These are phyloP conservation scores for Pinguiococcus pyrenoidosus DNA, from an alignment of 108 stramenopile genomes.

Conservation along the genomic window DNA sequence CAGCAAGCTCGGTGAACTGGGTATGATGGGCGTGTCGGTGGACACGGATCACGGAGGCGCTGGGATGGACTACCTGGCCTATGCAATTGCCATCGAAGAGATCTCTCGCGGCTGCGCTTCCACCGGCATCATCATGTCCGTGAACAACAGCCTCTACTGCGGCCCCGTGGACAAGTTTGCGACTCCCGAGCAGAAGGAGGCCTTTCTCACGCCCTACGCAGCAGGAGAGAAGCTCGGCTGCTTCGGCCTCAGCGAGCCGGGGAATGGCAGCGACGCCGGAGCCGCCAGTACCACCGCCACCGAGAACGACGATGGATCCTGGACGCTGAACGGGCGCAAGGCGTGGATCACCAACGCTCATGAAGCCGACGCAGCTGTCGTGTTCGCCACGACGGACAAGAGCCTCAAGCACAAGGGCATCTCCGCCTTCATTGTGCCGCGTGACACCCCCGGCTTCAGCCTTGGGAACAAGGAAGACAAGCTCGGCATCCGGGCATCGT, in stretches of 20 bases:
- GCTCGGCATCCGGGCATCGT: conserved; percentile 83
- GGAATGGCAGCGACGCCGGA: conserved; percentile 71
- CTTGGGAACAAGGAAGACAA: conserved; percentile 95
- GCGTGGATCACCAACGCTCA: conserved; percentile 97
- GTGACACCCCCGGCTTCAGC: conserved; percentile 64
- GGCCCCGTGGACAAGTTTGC: conserved; percentile 81
- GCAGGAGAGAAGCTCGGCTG: conserved; percentile 51
- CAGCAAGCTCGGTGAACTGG: conserved; percentile 66
- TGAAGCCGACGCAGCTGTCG: conserved; percentile 71
- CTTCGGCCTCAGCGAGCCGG: conserved; percentile 64
- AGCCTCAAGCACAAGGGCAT: conserved; percentile 90
- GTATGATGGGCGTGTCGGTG: conserved; percentile 87
- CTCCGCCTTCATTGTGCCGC: conserved; percentile 72
- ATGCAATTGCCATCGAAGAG: conserved; percentile 98
- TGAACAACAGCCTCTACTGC: conserved; percentile 82
- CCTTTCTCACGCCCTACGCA: conserved; percentile 23
- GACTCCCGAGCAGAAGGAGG: conserved; percentile 62
- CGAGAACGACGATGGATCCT: conserved; percentile 63
- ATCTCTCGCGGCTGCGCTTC: conserved; percentile 86
- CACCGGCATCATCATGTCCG: conserved; percentile 85
- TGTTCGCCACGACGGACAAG: conserved; percentile 96
- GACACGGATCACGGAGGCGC: conserved; percentile 57
- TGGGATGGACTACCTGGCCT: conserved; percentile 79
- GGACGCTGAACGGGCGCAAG: conserved; percentile 91
- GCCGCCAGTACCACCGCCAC: conserved; percentile 78